Evolutionary conservation across 495 filamentous ascomycete genomes (phyloP), one percentile per base, ranked within the genome.

Genomic region (Aspergillus egyptiacus): DNA sequence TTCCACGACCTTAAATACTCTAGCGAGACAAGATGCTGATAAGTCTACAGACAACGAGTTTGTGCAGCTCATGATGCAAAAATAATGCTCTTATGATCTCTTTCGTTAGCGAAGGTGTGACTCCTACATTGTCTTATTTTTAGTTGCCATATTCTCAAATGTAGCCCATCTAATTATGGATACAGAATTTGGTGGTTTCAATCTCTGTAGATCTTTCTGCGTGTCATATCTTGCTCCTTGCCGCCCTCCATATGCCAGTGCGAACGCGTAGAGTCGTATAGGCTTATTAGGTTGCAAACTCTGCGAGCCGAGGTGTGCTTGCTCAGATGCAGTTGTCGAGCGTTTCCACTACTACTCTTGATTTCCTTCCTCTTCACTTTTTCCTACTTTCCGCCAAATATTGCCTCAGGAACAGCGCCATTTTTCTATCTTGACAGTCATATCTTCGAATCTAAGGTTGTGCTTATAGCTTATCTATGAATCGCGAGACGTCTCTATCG

Each of bases 61-160:
- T 68, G 93, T 98, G 59, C 93, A 98, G 77, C 84, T 98, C 65
- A 98, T 98, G 93, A 96, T 98, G 91, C 93, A 98, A 83, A 98
- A 98, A 78, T 97, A 79, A 68, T 46, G 52, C 32, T 54, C 54
- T 43, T 62, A 57, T 56, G 38, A 55, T 54, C 48, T 60, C 51
- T 55, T 51, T 55, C 56, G 60, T 63, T 68, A 67, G 62, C 53
- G 63, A 67, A 62, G 45, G 49, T 55, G 52, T 48, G 47, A 51
- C 46, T 46, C 51, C 47, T 45, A 52, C 43, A 20, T 23, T 43
- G 32, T 51, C 55, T 43, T 53, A 57, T n/a, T 66, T 52, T 58
- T 55, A 45, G 51, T 55, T 48, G 50, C 56, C 48, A 44, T 62
- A 46, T 54, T 50, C 52, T 57, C 54, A 55, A 55, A 36, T 67